Percentiles rank a stretch among this genome's conserved stretches.
Conservation (phyloP, 495 filamentous ascomycete species). For the Neurospora terricola region DNA sequence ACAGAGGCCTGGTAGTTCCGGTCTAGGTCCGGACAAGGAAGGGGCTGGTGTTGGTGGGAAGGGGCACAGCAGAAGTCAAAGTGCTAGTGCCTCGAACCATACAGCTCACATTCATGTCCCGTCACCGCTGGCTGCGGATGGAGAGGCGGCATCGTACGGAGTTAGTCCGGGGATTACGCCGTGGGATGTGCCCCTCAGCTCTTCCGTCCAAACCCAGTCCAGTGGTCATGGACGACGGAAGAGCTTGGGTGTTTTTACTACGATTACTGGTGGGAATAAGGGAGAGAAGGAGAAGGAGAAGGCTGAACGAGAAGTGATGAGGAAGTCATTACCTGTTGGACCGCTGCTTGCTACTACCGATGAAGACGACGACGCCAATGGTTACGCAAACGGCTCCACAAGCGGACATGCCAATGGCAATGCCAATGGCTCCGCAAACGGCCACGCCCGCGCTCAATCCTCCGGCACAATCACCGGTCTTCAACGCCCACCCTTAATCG, state of each 20-base stretch:
- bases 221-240: not conserved
- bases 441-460: not conserved
- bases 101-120: not conserved
- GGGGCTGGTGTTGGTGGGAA: slow-evolving; percentile 11
- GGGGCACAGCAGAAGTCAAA: not conserved
- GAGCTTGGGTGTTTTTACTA: not conserved
- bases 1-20: slow-evolving; percentile 9
- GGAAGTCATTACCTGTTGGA: not conserved
- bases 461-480: not conserved
- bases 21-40: slow-evolving; percentile 10
- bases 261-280: not conserved
- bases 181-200: slow-evolving; percentile 3
- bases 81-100: too few species aligned
- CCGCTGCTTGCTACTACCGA: not conserved
- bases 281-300: not conserved
- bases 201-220: not conserved
- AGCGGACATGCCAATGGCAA: not conserved
- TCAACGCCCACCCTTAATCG: not conserved
- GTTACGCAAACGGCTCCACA: not conserved
- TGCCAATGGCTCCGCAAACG: not conserved
- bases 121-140: not conserved
- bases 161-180: slow-evolving; percentile 9
- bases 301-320: not conserved
- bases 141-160: not conserved
- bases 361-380: not conserved